These are phyloP conservation scores for Acanthamoeba healyi DNA, from an alignment of 208 protist genomes.

Conservation along the genomic window DNA sequence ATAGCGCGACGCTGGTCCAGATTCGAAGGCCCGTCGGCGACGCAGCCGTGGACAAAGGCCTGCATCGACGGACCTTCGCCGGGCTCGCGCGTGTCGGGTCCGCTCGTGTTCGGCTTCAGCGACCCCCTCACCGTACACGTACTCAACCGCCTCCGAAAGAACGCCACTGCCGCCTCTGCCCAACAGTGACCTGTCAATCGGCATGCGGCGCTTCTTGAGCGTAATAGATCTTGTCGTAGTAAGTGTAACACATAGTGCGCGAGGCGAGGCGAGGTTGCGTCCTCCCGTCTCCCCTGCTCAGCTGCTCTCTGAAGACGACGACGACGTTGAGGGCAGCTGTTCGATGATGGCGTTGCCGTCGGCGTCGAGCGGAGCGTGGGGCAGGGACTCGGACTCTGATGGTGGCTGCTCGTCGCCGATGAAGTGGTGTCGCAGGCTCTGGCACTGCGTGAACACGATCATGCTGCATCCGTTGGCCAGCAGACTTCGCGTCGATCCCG, in stretches of 20 bases:
- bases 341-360: constrained; percentile 54
- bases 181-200: too few species aligned
- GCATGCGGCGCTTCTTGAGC: too few species aligned
- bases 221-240: too few species aligned
- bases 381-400: neutral
- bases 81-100: constrained; percentile 50
- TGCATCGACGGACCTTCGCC: constrained; percentile 68
- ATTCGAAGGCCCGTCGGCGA: constrained; percentile 60
- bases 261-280: too few species aligned
- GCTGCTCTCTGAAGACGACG: neutral
- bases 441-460: constrained; percentile 75
- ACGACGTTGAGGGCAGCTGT: neutral
- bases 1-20: neutral
- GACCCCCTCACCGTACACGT: constrained; percentile 61
- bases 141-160: constrained; percentile 18
- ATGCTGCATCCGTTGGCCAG: constrained; percentile 71
- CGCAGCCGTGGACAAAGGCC: constrained; percentile 71
- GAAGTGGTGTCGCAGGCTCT: constrained; percentile 53
- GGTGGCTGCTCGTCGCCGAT: neutral
- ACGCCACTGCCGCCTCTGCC: too few species aligned
- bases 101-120: constrained; percentile 72
- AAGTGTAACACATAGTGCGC: too few species aligned
- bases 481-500: constrained; percentile 66
- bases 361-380: constrained; percentile 46
- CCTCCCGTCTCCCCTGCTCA: neutral